Percentiles rank a stretch among this genome's conserved stretches.
These are phyloP conservation scores for Ophiostoma quercus DNA, from an alignment of 2,329 filamentous ascomycete species.

Conservation along the genomic window DNA sequence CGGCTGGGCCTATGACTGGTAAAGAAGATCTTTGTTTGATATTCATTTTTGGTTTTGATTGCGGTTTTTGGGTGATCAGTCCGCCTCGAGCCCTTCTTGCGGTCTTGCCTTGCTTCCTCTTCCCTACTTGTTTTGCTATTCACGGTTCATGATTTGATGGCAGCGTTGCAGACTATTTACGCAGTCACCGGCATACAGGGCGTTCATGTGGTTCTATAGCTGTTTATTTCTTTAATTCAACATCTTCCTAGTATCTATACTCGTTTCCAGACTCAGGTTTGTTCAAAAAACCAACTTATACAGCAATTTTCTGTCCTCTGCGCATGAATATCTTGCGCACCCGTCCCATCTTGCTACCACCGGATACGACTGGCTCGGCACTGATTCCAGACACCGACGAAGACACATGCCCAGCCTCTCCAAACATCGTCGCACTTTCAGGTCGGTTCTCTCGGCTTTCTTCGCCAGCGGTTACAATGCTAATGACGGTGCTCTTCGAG, in stretches of 20 bases:
- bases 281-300: background rate
- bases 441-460: background rate
- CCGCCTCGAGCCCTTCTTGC: background rate
- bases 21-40: background rate
- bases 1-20: slow-evolving; percentile 92
- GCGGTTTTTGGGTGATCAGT: background rate
- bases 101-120: background rate
- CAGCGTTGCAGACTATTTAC: slow-evolving; percentile 8
- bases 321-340: background rate
- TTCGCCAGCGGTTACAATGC: background rate
- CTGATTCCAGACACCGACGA: too few relatives aligned
- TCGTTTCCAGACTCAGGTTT: too few relatives aligned
- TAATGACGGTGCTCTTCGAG: background rate
- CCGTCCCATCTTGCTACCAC: background rate
- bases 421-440: background rate
- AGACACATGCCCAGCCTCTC: background rate
- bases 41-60: background rate
- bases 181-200: background rate
- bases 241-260: background rate
- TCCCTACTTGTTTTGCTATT: background rate
- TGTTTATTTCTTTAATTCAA: background rate
- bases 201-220: background rate
- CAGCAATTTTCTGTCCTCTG: background rate
- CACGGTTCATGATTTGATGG: background rate
- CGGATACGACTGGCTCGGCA: background rate